Conservation (phyloP, 352 stramenopile genomes). For the Globisporangium nagaii region DNA sequence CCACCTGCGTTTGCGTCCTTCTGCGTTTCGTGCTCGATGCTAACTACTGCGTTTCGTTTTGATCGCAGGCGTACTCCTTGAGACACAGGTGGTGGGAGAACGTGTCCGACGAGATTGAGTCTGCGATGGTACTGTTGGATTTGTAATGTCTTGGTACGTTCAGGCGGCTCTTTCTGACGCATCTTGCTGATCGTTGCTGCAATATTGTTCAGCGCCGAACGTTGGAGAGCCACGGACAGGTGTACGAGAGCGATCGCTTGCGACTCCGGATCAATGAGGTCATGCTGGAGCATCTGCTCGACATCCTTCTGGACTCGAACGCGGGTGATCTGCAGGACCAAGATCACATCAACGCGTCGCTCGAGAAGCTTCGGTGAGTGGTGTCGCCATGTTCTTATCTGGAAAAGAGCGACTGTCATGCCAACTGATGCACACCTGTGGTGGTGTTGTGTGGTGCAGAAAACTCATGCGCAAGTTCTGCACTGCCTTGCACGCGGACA, state of each 20-base stretch:
- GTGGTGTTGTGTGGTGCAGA: not conserved
- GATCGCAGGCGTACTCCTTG: not conserved
- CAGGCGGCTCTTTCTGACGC: not conserved
- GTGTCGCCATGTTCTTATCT: not conserved
- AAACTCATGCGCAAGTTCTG: slow-evolving; percentile 2
- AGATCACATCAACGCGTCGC: not conserved
- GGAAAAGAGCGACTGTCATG: not conserved
- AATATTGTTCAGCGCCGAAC: not conserved
- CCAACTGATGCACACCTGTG: not conserved
- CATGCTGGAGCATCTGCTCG: slow-evolving; percentile 4
- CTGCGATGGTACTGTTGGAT: slow-evolving; percentile 1
- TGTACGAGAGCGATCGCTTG: not conserved
- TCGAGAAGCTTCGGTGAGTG: slow-evolving; percentile 7
- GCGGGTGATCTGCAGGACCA: not conserved
- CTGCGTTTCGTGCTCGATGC: not conserved
- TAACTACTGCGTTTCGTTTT: not conserved
- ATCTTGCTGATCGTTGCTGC: not conserved
- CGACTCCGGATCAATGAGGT: not conserved
- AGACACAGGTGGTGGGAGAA: slow-evolving; percentile 8
- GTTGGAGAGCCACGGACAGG: not conserved
- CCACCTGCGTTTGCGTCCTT: no score
- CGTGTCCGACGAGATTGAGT: slow-evolving; percentile 7
- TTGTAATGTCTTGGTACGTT: not conserved
- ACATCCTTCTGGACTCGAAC: not conserved
- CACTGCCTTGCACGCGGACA: not conserved